phyloP scores from a whole-genome alignment of 2,329 filamentous ascomycete species.

The Didymella exigua region DNA sequence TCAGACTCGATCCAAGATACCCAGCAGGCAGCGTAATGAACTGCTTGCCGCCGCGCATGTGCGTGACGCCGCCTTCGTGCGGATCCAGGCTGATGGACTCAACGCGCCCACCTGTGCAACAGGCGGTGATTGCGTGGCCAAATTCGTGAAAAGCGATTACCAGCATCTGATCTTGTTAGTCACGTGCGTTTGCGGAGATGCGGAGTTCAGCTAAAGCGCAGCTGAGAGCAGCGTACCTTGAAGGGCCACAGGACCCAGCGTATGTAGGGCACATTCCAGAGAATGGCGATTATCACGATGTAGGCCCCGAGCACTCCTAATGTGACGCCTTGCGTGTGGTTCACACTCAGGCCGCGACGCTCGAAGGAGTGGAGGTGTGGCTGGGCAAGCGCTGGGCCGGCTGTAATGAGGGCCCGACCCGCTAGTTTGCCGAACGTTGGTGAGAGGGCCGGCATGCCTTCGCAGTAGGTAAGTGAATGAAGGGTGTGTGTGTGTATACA shows the following conservation, averaged over 20 bases:
- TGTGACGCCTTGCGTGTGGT: constrained; percentile 72
- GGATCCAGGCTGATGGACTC: constrained; percentile 77
- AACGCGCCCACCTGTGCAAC: constrained; percentile 74
- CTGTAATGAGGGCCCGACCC: constrained; percentile 33
- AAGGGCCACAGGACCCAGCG: constrained; percentile 78
- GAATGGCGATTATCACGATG: constrained; percentile 72
- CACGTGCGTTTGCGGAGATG: not conserved
- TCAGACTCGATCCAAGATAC: constrained; percentile 76
- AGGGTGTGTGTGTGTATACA: not conserved
- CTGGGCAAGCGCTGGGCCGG: constrained; percentile 34
- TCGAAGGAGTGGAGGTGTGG: constrained; percentile 51
- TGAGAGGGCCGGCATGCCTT: constrained; percentile 32
- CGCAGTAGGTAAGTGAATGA: not conserved
- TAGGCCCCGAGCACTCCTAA: constrained; percentile 74
- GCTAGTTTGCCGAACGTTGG: constrained; percentile 33
- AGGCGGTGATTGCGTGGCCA: constrained; percentile 74
- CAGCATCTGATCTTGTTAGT: constrained; percentile 64
- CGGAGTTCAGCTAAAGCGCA: not conserved
- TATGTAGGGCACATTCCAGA: constrained; percentile 83
- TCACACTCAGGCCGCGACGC: constrained; percentile 64
- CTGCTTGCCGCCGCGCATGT: constrained; percentile 73
- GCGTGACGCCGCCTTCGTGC: constrained; percentile 77
- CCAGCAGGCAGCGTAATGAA: constrained; percentile 77
- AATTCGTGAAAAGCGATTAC: constrained; percentile 84
- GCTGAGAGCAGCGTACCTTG: constrained; percentile 61